Base-by-base conservation (phyloP, 257 asterid genomes). In the Solanum bulbocastanum region DNA sequence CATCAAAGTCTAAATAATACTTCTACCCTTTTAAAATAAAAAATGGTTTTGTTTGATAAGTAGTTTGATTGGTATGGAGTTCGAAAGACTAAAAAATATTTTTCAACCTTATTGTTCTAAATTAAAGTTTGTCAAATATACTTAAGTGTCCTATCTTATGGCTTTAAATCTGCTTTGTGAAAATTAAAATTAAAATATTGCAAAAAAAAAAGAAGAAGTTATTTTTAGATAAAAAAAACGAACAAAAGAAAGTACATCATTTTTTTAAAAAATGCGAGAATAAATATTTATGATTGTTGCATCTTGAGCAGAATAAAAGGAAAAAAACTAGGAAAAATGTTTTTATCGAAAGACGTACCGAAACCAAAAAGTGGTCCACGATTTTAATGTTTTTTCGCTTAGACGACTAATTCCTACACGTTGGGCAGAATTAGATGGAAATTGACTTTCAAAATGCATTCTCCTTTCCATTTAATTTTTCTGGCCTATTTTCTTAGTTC, bases 361-460 rank as follows among this genome's bases (percentile, higher is more conserved):
- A 76, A 79, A 25, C 39, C 39, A 83, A 79, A 87, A 87, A 35
- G 84, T 87, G 93, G 90, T 89, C 90, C 87, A 85, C 32, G 56
- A 27, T 44, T 10, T 14, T 13, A 36, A n/a, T 18, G 37, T 81
- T 35, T 18, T 30, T 79, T 78, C 13, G 5, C 60, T 62, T 84
- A 20, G 14, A 40, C 72, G 40, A 56, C 73, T 79, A 33, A 83
- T 56, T 25, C 88, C 72, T n/a, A 72, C 35, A 73, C 84, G 88
- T 66, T 71, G 36, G 85, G 89, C 76, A 42, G 79, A 35, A 15
- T 76, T 87, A 68, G 58, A 76, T 60, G 87, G 68, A 84, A 52
- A 83, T 92, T 93, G 93, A 90, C 92, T 92, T 91, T 87, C 60
- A 90, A 86, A 44, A 9, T 42, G 42, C 44, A 39, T 84, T 65